Evolutionary conservation across 257 asterid species (phyloP).

Genomic region (Eustoma russellianum): DNA sequence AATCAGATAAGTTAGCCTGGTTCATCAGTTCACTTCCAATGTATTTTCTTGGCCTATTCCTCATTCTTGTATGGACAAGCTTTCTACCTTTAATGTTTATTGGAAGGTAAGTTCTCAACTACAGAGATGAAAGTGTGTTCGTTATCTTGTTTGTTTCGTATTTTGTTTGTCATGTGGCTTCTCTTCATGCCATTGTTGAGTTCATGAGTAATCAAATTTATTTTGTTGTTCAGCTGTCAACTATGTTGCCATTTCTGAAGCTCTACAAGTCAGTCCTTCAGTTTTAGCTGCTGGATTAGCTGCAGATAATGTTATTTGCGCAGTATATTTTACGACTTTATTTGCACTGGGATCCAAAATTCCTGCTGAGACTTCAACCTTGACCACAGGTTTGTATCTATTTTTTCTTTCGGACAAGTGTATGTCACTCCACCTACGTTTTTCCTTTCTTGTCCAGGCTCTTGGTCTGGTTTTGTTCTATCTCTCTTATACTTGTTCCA

Average conservation of each 20-base stretch:
- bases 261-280: conserved; percentile 75
- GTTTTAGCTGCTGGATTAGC: conserved; percentile 92
- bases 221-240: conserved; percentile 59
- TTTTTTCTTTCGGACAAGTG: conserved; percentile 1
- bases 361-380: conserved; percentile 58
- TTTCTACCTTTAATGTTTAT: no score
- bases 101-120: neutral
- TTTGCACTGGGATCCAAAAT: conserved; percentile 77
- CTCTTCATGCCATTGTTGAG: conserved; percentile 1
- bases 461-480: neutral
- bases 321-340: conserved; percentile 64
- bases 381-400: conserved; percentile 37
- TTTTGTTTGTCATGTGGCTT: neutral
- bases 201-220: conserved; percentile 7
- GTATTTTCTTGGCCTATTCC: no score
- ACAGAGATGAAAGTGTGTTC: neutral
- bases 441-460: neutral
- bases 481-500: no score
- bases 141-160: neutral
- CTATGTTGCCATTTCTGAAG: conserved; percentile 89
- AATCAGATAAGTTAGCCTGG: no score
- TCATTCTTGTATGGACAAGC: no score
- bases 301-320: conserved; percentile 97
- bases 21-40: no score
- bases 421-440: neutral